phyloP scores from a whole-genome alignment of 1,284 basidiomycete species.

The Ustilago sp. region DNA sequence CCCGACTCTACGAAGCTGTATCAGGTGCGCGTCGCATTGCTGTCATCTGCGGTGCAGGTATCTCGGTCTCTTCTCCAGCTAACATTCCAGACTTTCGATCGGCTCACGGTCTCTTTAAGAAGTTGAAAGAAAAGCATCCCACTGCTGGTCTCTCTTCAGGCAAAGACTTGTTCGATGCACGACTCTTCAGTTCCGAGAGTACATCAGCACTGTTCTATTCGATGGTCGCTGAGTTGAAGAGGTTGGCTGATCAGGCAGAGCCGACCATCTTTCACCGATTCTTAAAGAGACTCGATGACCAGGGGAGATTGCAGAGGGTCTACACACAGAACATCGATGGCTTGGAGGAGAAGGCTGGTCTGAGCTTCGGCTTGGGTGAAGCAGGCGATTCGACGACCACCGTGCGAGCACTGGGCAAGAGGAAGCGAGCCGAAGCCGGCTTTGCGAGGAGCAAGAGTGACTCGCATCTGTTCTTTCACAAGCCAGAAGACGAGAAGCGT shows the following conservation, averaged over 20 bases:
- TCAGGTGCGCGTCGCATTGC: constrained; percentile 83
- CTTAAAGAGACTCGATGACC: constrained; percentile 83
- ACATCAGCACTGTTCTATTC: constrained; percentile 87
- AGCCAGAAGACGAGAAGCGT: constrained; percentile 16
- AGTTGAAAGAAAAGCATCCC: constrained; percentile 81
- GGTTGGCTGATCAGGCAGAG: constrained; percentile 81
- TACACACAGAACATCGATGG: constrained; percentile 98
- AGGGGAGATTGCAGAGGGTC: constrained; percentile 85
- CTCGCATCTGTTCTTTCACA: constrained; percentile 53
- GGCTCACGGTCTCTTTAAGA: constrained; percentile 82
- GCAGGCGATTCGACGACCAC: constrained; percentile 52
- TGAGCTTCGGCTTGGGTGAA: constrained; percentile 71
- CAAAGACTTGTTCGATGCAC: constrained; percentile 90
- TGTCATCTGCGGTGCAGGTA: constrained; percentile 89
- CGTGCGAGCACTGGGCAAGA: constrained; percentile 51
- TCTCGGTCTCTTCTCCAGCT: constrained; percentile 80
- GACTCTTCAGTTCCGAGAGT: constrained; percentile 80
- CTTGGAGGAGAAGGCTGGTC: constrained; percentile 83
- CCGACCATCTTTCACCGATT: constrained; percentile 89
- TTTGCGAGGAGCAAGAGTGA: constrained; percentile 57
- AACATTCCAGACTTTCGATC: constrained; percentile 94
- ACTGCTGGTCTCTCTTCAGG: constrained; percentile 78
- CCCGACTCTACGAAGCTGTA: constrained; percentile 72
- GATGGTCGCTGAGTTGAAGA: constrained; percentile 89
- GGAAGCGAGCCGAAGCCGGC: constrained; percentile 43